Evolutionary conservation across 257 asterid species (phyloP).

Genomic region (Nicotiana noctiflora): DNA sequence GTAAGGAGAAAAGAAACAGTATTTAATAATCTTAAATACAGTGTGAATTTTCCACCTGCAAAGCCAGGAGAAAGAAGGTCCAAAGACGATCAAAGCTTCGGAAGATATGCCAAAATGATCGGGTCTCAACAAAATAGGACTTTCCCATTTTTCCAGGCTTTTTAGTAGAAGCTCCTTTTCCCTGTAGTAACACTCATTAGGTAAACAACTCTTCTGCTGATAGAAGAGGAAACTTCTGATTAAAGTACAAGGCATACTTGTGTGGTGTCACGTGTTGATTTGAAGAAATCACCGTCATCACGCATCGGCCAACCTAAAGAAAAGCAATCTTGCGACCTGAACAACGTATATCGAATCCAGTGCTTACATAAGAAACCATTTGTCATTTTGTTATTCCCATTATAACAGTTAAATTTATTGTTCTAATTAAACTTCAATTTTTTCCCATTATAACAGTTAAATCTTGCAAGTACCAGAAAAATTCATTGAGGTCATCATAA

Average conservation of each 20-base stretch:
- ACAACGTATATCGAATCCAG: constrained; percentile 19
- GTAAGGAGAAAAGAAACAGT: constrained; percentile 1
- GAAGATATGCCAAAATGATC: constrained; percentile 92
- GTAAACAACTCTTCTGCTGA: not conserved
- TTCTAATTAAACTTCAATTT: constrained; percentile 12
- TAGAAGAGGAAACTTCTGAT: constrained; percentile 1
- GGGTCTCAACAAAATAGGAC: constrained; percentile 87
- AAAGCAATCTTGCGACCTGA: constrained; percentile 90
- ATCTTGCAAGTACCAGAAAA: constrained; percentile 62
- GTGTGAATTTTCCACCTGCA: constrained; percentile 53
- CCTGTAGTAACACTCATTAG: constrained; percentile 41
- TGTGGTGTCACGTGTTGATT: constrained; percentile 42
- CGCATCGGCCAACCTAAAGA: constrained; percentile 98
- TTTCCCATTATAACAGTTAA: not conserved
- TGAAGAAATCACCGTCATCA: constrained; percentile 90
- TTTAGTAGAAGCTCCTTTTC: constrained; percentile 37
- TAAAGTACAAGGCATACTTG: constrained; percentile 35
- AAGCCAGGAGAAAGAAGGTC: constrained; percentile 76
- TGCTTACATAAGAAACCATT: not conserved
- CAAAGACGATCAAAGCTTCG: constrained; percentile 95
- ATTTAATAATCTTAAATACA: not conserved
- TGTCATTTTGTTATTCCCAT: not conserved
- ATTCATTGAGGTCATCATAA: constrained; percentile 91
- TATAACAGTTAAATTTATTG: not conserved
- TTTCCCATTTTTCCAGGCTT: constrained; percentile 62